Evolutionary conservation across 2,329 filamentous ascomycete genomes (phyloP), one percentile per base, ranked within the genome.

Genomic region (Aspergillus quadrilineatus): DNA sequence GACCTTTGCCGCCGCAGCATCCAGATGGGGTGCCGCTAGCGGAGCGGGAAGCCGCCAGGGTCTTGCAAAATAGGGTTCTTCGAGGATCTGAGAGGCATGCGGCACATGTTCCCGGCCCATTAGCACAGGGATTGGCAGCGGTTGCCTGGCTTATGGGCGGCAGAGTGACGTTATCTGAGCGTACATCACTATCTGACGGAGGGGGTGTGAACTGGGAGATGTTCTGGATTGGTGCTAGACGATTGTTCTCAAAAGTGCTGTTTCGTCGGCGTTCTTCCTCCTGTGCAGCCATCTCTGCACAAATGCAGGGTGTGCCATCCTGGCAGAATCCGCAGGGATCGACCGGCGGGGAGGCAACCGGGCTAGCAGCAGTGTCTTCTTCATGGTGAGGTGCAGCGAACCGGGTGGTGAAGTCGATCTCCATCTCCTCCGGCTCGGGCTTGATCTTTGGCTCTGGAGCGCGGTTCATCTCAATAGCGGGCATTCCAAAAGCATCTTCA

Each of bases 311-410:
- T 0, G 88, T 92, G 4, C 89, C 89, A 58, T 92, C 89, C 60
- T 87, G 85, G 73, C 90, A 94, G 75, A 94, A 94, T 6, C 90
- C 90, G 70, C 90, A 94, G 17, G 84, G 82, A 65, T 93, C 89
- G 60, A 84, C 77, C n/a, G 73, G 67, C 17, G 70, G 45, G 60
- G 74, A 64, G 67, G 74, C 60, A 69, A 72, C 60, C 62, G 67
- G 39, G 60, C 62, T 46, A 47, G 55, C 57, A 32, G 58, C 55
- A 44, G 22, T 22, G 22, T 22, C 22, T 22, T 63, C 57, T 30
- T 63, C 62, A 63, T 69, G 64, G 28, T 59, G 70, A 50, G 63
- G 77, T 69, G 68, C 79, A 76, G 54, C 82, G 77, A 89, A 89
- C 63, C 85, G 81, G 59, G 82, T 74, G 5, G 89, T 91, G 64